Evolutionary conservation across 768 basidiomycete genomes (phyloP), one percentile per base, ranked within the genome.

Genomic region (Boletus sensibilis): DNA sequence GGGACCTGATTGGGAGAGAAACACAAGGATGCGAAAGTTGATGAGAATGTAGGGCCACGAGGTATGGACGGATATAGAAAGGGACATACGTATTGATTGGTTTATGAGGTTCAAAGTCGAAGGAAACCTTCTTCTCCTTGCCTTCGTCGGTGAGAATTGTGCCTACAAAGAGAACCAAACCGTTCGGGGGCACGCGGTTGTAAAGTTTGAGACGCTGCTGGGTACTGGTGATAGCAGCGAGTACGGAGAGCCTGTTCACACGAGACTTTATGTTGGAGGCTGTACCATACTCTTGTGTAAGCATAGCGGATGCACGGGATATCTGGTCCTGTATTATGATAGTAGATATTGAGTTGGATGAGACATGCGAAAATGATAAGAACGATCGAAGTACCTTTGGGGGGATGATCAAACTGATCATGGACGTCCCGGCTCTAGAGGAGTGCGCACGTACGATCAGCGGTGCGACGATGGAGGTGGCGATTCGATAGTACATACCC

Each of bases 231-330:
- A 99, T 99, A 53, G 97, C 97, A 43, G 97, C 93, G 39, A 98
- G 82, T 25, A 99, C 97, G 40, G 97, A 99, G 20, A 97, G 86
- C 66, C 97, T 87, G 79, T 96, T 98, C 72, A 95, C 94, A 56
- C 97, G 92, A 60, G 94, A 97, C 74, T 99, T 99, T 81, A 99
- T 98, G 79, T 99, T 98, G 59, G 95, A 97, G n/a, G 97, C 97
- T 8, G 95, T 98, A 52, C 94, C 94, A 66, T 94, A 96, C 74
- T 97, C 97, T 72, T 96, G 94, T 52, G 96, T 98, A 71, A 99
- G 84, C 96, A 99, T 97, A 56, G 87, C 88, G 45, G 88, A 88
- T 62, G 90, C 88, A 58, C 94, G 88, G 37, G 95, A 95, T 72
- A 99, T 92, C 84, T 98, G 96, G 75, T 90, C 87, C 87, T 91